Percentiles rank a stretch among this genome's conserved stretches.
phyloP scores from a whole-genome alignment of 257 asterid genomes.

The Cynanchum wilfordii region DNA sequence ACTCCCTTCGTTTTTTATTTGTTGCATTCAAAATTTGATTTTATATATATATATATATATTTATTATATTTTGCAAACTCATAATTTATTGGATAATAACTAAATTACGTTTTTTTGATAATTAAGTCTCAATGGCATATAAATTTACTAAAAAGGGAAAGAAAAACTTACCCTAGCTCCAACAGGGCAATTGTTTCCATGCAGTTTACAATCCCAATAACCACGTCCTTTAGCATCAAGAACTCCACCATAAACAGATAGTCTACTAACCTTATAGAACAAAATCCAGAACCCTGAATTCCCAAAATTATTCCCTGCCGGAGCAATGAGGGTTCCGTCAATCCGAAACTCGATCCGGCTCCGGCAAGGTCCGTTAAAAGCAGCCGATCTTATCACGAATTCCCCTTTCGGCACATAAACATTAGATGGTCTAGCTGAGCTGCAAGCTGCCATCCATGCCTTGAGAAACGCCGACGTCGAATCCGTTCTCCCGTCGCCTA shows the following conservation, averaged over 20 bases:
- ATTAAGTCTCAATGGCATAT: too few relatives aligned
- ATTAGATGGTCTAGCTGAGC: conserved; percentile 38
- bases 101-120: too few relatives aligned
- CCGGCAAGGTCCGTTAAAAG: conserved; percentile 59
- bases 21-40: too few relatives aligned
- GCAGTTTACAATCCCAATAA: conserved; percentile 51
- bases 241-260: conserved; percentile 53
- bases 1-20: too few relatives aligned
- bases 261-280: conserved; percentile 52
- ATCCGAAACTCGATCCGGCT: conserved; percentile 42
- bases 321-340: conserved; percentile 56
- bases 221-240: conserved; percentile 56
- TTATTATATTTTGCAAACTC: too few relatives aligned
- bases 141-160: too few relatives aligned
- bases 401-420: conserved; percentile 62
- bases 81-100: too few relatives aligned
- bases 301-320: conserved; percentile 41
- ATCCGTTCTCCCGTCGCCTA: conserved; percentile 68
- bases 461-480: conserved; percentile 51
- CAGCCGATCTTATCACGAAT: conserved; percentile 34
- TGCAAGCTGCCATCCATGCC: conserved; percentile 69
- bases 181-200: conserved; percentile 37
- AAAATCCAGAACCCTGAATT: conserved; percentile 53
- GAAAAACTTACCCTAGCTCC: conserved; percentile 60
- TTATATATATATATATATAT: too few relatives aligned